phyloP scores from a whole-genome alignment of 257 asterid species.

The Eucommia ulmoides region DNA sequence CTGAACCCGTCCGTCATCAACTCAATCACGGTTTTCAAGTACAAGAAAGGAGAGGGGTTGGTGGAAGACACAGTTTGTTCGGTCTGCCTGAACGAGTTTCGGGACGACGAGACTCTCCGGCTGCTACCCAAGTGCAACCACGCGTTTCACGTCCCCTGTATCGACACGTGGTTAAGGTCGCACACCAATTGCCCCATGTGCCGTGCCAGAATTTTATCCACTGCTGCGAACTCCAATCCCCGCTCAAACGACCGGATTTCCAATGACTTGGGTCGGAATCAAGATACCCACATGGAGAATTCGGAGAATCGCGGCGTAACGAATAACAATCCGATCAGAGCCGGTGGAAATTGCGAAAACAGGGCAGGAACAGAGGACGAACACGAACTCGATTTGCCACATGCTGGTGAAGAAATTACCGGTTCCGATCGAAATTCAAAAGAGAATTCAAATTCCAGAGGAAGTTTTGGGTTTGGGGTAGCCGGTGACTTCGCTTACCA shows the following conservation, averaged over 20 bases:
- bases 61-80: conserved; percentile 11
- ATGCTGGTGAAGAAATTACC: background rate
- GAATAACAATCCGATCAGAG: background rate
- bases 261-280: background rate
- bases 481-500: background rate
- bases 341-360: conserved; percentile 1
- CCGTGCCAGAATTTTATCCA: conserved; percentile 9
- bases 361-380: conserved; percentile 1
- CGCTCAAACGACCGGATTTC: background rate
- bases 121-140: conserved; percentile 13
- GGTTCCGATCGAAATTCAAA: background rate
- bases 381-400: background rate
- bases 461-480: background rate
- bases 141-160: conserved; percentile 12
- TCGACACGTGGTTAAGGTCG: conserved; percentile 14
- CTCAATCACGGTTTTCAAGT: conserved; percentile 7
- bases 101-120: conserved; percentile 11
- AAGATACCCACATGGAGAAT: background rate
- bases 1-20: conserved; percentile 3
- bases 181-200: conserved; percentile 16
- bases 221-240: background rate
- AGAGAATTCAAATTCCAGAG: background rate
- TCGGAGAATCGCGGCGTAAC: background rate
- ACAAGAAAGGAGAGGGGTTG: conserved; percentile 6
- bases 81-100: conserved; percentile 12